Conservation (phyloP, 495 filamentous ascomycete species). For the Lophium mytilinum region DNA sequence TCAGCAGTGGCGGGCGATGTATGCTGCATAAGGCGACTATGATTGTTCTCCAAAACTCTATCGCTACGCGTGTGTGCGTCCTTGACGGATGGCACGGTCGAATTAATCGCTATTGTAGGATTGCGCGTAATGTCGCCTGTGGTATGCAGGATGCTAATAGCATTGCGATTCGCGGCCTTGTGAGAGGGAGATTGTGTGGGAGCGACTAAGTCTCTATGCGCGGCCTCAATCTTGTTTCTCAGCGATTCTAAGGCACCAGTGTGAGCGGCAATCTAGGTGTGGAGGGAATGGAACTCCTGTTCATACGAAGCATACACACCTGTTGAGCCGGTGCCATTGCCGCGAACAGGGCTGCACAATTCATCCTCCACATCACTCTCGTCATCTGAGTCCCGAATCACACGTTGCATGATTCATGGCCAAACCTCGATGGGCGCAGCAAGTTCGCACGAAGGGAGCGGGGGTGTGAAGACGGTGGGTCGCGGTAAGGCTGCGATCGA, state of each 20-base stretch:
- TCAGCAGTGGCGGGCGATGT: neutral
- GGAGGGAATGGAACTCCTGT: no score
- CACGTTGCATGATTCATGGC: neutral
- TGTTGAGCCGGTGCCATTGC: neutral
- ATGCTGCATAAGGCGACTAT: neutral
- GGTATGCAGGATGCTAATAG: neutral
- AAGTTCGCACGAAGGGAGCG: no score
- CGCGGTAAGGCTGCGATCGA: no score
- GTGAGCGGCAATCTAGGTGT: neutral
- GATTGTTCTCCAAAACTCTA: neutral
- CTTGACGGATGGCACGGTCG: neutral
- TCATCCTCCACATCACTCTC: neutral
- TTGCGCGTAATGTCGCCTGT: neutral
- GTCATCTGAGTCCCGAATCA: neutral
- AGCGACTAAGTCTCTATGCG: neutral
- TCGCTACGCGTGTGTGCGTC: neutral
- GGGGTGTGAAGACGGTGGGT: no score
- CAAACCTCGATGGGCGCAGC: neutral
- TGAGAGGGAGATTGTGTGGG: neutral
- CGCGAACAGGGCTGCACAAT: neutral
- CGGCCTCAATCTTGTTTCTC: neutral
- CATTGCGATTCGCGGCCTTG: neutral
- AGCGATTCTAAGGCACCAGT: neutral
- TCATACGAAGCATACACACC: neutral
- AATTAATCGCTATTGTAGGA: neutral